Percentiles rank a stretch among this genome's conserved stretches.
Evolutionary conservation across 176 grass and related monocot species (phyloP).

Genomic region (Oryza nivara): DNA sequence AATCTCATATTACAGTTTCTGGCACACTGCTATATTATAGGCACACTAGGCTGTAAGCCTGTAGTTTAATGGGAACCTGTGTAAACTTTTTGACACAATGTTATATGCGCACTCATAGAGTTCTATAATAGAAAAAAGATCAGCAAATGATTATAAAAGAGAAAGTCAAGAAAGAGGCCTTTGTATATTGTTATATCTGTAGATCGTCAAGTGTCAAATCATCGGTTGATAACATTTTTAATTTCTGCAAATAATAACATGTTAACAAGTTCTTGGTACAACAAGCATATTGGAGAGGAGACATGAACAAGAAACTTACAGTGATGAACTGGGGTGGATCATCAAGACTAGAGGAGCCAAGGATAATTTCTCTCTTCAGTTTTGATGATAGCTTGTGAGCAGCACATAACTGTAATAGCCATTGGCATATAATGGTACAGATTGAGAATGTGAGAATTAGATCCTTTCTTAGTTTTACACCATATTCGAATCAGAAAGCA

Average conservation of each 20-base stretch:
- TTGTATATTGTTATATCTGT: constrained; percentile 55
- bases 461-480: constrained; percentile 4
- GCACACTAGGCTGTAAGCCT: too few relatives aligned
- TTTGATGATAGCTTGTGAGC: constrained; percentile 80
- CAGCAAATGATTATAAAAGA: constrained; percentile 27
- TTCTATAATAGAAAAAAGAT: background rate
- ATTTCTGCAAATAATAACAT: constrained; percentile 63
- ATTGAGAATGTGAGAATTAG: background rate
- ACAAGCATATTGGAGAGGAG: background rate
- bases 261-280: background rate
- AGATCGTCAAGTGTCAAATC: constrained; percentile 79
- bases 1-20: too few relatives aligned
- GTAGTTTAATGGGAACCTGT: too few relatives aligned
- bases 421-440: constrained; percentile 23
- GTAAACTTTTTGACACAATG: too few relatives aligned
- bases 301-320: constrained; percentile 42
- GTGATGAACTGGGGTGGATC: constrained; percentile 84
- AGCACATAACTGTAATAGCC: constrained; percentile 54
- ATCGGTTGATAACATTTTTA: constrained; percentile 71
- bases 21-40: too few relatives aligned
- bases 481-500: constrained; percentile 8
- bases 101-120: too few relatives aligned
- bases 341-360: constrained; percentile 83
- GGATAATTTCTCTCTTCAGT: constrained; percentile 83
- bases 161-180: background rate